phyloP scores from a whole-genome alignment of 2,329 filamentous ascomycete genomes.

The Penicillium sp. region DNA sequence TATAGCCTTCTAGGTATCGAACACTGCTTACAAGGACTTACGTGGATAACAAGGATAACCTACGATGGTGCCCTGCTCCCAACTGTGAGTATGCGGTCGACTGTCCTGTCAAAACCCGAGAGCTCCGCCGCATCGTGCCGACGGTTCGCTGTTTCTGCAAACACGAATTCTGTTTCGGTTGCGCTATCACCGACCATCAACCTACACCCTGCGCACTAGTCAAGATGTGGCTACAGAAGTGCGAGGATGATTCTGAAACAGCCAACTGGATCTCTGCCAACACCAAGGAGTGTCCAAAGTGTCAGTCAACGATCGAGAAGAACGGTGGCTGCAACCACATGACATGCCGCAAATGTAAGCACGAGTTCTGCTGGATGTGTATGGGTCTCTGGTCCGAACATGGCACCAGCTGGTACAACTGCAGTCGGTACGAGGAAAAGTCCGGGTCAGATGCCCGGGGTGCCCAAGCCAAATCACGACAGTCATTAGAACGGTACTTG shows the following conservation, averaged over 20 bases:
- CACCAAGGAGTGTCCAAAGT: constrained; percentile 96
- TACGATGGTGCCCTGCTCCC: constrained; percentile 98
- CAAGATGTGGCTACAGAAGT: constrained; percentile 96
- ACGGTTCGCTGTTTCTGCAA: constrained; percentile 85
- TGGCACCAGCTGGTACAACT: constrained; percentile 99
- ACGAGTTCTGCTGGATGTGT: constrained; percentile 99
- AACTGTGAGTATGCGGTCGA: constrained; percentile 93
- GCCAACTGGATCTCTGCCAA: constrained; percentile 99
- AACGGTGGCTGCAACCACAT: constrained; percentile 98
- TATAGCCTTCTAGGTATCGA: constrained; percentile 61
- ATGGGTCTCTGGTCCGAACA: constrained; percentile 99
- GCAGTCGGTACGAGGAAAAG: constrained; percentile 96
- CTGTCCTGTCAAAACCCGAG: constrained; percentile 83
- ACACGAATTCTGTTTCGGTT: constrained; percentile 93
- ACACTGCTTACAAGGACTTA: constrained; percentile 89
- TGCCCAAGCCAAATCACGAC: constrained; percentile 85
- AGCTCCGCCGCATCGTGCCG: constrained; percentile 80
- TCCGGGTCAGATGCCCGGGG: constrained; percentile 87
- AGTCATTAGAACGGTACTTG: constrained; percentile 91
- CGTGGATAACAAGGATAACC: constrained; percentile 91
- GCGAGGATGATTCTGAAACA: constrained; percentile 95
- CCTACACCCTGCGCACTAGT: constrained; percentile 89
- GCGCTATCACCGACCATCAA: constrained; percentile 84
- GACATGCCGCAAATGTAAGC: constrained; percentile 93
- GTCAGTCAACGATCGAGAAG: constrained; percentile 97